Conservation (phyloP, 78 protist species). For the Dictyostelium purpureum region DNA sequence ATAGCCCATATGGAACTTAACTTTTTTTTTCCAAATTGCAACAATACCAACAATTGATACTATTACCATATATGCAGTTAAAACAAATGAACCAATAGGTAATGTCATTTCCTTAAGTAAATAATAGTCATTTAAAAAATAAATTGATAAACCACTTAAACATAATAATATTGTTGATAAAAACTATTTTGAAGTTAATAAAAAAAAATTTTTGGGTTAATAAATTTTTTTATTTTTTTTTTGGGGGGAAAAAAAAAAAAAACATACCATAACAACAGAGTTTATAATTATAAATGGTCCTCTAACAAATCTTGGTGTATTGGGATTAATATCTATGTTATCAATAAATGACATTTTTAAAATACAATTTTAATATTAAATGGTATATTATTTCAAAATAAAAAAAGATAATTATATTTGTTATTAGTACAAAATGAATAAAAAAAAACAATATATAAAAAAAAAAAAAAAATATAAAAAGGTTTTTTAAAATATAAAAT, state of each 20-base stretch:
- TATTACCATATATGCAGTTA: not conserved
- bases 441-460: too few species aligned
- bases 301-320: not conserved
- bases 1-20: not conserved
- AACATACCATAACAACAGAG: not conserved
- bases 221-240: not conserved
- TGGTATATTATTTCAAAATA: not conserved
- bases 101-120: not conserved
- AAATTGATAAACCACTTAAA: not conserved
- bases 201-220: not conserved
- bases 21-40: not conserved
- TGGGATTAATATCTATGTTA: not conserved
- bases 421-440: too few species aligned
- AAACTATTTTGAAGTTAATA: not conserved
- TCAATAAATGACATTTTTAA: slow-evolving; percentile 1
- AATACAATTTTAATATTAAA: not conserved
- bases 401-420: too few species aligned
- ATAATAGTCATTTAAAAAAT: not conserved
- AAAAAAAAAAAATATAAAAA: too few species aligned
- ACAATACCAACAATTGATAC: not conserved
- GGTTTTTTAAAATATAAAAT: too few species aligned
- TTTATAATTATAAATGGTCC: not conserved
- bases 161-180: not conserved
- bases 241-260: not conserved
- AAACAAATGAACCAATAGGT: not conserved